Evolutionary conservation across 73 alveolate genomes (phyloP), one percentile per base, ranked within the genome.

Genomic region (Tetrahymena thermophila): DNA sequence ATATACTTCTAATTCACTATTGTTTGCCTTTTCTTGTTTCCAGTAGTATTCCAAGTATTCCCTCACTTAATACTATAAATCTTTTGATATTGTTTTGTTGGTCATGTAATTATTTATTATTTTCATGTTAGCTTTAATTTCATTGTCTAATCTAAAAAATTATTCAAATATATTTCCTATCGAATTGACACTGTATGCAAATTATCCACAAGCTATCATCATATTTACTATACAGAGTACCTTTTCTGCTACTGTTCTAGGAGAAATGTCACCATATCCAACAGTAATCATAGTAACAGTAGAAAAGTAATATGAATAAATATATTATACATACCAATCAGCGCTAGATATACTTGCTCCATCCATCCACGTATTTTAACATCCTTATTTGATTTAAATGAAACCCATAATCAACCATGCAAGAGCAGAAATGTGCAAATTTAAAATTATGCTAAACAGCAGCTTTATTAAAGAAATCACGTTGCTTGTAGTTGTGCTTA

Each of bases 251-350:
- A 71, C 37, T 25, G 89, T 23, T 43, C n/a, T 85, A 34, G 96
- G 96, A 13, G 93, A 85, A 9, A 95, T 95, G 42, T 95, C 96
- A 14, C 96, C 96, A 44, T 95, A 95, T 10, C 96, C 96, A 10
- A 95, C 96, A 85, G 95, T 95, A 34, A 95, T 95, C 96, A 95
- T 95, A 8, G 95, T 95, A 13, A 95, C 95, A 15, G 94, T 89
- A 10, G 97, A 95, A 38, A 85, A 95, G 35, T 95, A 95, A 10
- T 85, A 95, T 3, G 95, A 85, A 4, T 95, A 94, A 4, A 95
- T 35, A 85, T 95, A 89, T 44, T 95, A 35, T 23, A 28, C 37
- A 71, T 71, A 71, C 89, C 89, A 71, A 3, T 71, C 89, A 71
- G 89, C 13, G 40, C 23, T 28, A 4, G 89, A 25, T 28, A 71